Evolutionary conservation across 768 basidiomycete genomes (phyloP).

Genomic region (Guyanaporus albipodus): DNA sequence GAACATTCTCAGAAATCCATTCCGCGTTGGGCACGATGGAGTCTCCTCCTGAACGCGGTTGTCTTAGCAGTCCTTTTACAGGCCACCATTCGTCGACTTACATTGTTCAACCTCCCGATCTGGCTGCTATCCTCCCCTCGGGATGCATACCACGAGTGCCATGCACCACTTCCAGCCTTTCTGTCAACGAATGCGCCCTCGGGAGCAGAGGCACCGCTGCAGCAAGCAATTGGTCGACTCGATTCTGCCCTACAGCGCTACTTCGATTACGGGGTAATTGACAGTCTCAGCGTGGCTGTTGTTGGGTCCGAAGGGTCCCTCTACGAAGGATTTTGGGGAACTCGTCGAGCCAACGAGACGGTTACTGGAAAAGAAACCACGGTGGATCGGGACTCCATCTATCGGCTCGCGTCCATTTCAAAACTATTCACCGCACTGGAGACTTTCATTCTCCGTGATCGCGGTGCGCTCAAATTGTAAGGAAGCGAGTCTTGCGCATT

Average conservation of each 20-base stretch:
- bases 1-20: background rate
- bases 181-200: conserved; percentile 14
- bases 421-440: conserved; percentile 51
- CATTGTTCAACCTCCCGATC: background rate
- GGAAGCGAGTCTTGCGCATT: background rate
- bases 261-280: conserved; percentile 36
- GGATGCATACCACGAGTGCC: conserved; percentile 6
- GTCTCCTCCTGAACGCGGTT: conserved; percentile 13
- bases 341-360: conserved; percentile 42
- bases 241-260: conserved; percentile 10
- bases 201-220: conserved; percentile 6
- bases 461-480: conserved; percentile 39
- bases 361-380: conserved; percentile 13
- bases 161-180: conserved; percentile 16
- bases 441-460: conserved; percentile 45
- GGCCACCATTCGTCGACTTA: background rate
- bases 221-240: conserved; percentile 5
- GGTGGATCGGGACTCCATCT: conserved; percentile 43
- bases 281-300: conserved; percentile 48
- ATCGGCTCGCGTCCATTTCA: conserved; percentile 49
- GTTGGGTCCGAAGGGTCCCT: conserved; percentile 43
- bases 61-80: conserved; percentile 12
- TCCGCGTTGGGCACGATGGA: conserved; percentile 16
- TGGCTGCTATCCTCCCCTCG: background rate
- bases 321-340: conserved; percentile 44